phyloP scores from a whole-genome alignment of 176 grass and related monocot species.

The Carex kokanica region DNA sequence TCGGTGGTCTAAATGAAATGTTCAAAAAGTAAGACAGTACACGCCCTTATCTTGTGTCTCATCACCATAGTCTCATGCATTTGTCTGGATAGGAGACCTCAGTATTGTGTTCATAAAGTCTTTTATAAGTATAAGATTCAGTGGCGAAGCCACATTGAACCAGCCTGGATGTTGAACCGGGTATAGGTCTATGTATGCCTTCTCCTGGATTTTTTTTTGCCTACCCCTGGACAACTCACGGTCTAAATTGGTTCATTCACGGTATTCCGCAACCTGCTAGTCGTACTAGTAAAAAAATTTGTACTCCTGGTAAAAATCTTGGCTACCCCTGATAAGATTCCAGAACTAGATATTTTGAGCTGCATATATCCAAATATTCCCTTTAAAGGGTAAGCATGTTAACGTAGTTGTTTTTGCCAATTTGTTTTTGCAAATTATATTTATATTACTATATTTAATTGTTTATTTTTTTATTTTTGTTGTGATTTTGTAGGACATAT shows the following conservation, averaged over 20 bases:
- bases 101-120: not conserved
- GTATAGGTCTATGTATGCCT: too few relatives aligned
- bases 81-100: not conserved
- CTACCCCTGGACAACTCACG: too few relatives aligned
- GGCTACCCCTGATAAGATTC: not conserved
- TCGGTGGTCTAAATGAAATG: slow-evolving; percentile 71
- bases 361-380: not conserved
- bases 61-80: not conserved
- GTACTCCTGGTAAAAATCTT: too few relatives aligned
- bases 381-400: not conserved
- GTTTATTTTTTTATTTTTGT: slow-evolving; percentile 7
- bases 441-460: slow-evolving; percentile 6
- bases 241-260: too few relatives aligned
- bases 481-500: slow-evolving; percentile 65
- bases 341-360: not conserved
- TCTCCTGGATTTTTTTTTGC: too few relatives aligned
- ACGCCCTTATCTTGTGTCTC: not conserved
- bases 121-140: too few relatives aligned
- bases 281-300: too few relatives aligned
- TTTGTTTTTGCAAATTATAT: not conserved
- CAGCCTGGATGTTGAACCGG: too few relatives aligned
- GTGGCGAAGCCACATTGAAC: too few relatives aligned
- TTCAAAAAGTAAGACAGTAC: slow-evolving; percentile 67
- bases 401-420: not conserved
- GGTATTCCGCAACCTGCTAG: too few relatives aligned